Conservation (phyloP, 2,329 filamentous ascomycete species). For the Trichoderma gracile region DNA sequence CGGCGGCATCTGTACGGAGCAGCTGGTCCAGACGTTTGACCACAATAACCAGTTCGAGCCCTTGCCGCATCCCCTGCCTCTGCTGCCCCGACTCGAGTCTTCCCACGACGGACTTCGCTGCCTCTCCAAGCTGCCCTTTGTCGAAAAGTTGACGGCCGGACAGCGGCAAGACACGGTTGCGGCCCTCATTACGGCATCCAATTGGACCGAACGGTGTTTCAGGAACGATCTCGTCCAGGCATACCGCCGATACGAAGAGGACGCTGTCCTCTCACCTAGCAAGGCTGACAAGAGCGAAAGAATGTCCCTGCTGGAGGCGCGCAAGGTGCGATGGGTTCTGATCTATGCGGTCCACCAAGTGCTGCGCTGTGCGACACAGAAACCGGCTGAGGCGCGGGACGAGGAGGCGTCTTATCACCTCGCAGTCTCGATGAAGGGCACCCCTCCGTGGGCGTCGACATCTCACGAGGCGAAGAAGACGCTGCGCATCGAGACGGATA, state of each 20-base stretch:
- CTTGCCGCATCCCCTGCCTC: conserved; percentile 65
- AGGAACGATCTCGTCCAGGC: conserved; percentile 63
- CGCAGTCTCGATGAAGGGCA: conserved; percentile 44
- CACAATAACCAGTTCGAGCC: conserved; percentile 57
- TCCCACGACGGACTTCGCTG: conserved; percentile 36
- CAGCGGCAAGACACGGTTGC: conserved; percentile 52
- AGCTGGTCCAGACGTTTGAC: conserved; percentile 69
- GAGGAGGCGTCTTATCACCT: conserved; percentile 59
- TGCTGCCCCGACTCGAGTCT: conserved; percentile 55
- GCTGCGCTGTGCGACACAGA: conserved; percentile 63
- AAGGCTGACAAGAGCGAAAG: conserved; percentile 59
- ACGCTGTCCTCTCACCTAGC: conserved; percentile 50
- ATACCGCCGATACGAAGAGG: conserved; percentile 70
- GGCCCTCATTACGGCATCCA: conserved; percentile 55
- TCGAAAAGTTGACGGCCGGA: conserved; percentile 49
- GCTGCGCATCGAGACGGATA: conserved; percentile 34
- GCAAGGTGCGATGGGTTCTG: conserved; percentile 77
- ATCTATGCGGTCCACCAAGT: conserved; percentile 74
- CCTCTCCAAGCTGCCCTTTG: conserved; percentile 45
- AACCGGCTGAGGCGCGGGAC: conserved; percentile 63
- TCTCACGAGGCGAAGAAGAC: conserved; percentile 34
- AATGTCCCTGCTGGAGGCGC: conserved; percentile 59
- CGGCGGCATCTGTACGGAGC: conserved; percentile 69
- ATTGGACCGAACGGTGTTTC: conserved; percentile 44
- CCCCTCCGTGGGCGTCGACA: conserved; percentile 51